These are phyloP conservation scores for Penicillium olsonii DNA, from an alignment of 2,329 filamentous ascomycete genomes.

Conservation along the genomic window DNA sequence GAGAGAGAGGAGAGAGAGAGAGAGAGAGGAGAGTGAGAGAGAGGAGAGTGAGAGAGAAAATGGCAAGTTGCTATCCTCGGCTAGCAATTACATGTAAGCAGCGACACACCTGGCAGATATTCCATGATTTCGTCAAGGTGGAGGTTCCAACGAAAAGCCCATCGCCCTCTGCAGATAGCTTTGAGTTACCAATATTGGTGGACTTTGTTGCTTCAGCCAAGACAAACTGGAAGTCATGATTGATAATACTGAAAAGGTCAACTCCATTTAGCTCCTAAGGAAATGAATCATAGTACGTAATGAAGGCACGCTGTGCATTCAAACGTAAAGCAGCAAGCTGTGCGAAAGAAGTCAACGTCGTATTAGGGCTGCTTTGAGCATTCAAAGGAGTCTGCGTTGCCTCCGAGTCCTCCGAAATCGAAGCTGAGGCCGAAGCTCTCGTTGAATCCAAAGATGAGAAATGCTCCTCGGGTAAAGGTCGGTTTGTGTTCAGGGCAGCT, in stretches of 20 bases:
- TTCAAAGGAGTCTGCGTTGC: background rate
- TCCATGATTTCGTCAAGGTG: constrained; percentile 11
- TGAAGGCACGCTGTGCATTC: background rate
- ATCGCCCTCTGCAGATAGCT: constrained; percentile 1
- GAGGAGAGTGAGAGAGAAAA: too few species aligned
- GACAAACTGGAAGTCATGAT: constrained; percentile 18
- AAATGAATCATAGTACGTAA: constrained; percentile 8
- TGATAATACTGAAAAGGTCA: constrained; percentile 10
- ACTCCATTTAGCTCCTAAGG: background rate
- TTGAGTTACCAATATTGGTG: constrained; percentile 5
- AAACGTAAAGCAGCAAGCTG: background rate
- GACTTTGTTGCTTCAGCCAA: constrained; percentile 17
- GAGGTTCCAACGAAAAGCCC: constrained; percentile 4
- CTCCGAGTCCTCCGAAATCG: background rate
- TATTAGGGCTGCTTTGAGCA: constrained; percentile 2
- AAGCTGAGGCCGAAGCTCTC: background rate
- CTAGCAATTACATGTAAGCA: background rate
- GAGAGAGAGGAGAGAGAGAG: too few species aligned
- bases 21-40: too few species aligned
- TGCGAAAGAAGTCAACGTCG: background rate
- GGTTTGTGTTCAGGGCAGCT: constrained; percentile 8
- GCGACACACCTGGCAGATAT: constrained; percentile 12
- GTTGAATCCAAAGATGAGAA: background rate
- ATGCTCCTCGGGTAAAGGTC: constrained; percentile 1
- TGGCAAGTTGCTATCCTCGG: too few species aligned